These are phyloP conservation scores for Halteria grandinella DNA, from an alignment of 73 alveolate species.

Conservation along the genomic window DNA sequence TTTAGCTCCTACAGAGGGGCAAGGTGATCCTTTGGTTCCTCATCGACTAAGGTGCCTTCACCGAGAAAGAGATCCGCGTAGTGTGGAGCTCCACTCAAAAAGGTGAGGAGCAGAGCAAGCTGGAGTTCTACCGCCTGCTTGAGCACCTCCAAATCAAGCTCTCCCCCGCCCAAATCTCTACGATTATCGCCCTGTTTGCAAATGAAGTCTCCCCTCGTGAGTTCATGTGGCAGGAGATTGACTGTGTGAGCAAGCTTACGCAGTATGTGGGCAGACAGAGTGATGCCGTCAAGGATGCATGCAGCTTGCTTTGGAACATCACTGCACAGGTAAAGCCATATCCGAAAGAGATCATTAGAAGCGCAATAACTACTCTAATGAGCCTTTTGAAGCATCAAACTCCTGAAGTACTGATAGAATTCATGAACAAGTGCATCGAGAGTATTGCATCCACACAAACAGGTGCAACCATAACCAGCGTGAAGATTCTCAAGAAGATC, in stretches of 20 bases:
- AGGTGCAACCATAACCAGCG: slow-evolving; percentile 6
- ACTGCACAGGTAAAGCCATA: slow-evolving; percentile 43
- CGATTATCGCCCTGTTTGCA: slow-evolving; percentile 57
- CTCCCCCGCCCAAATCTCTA: slow-evolving; percentile 48
- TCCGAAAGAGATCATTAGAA: slow-evolving; percentile 21
- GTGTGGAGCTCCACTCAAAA: slow-evolving; percentile 74
- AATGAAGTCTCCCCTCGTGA: slow-evolving; percentile 63
- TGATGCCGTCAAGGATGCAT: slow-evolving; percentile 23
- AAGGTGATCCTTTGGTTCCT: slow-evolving; percentile 72
- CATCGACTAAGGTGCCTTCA: slow-evolving; percentile 57
- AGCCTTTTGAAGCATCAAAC: slow-evolving; percentile 45
- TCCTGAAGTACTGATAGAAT: background rate
- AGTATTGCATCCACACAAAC: slow-evolving; percentile 4
- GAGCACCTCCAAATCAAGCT: slow-evolving; percentile 42
- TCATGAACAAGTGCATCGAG: slow-evolving; percentile 9
- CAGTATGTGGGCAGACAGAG: slow-evolving; percentile 25
- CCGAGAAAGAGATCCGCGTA: slow-evolving; percentile 57
- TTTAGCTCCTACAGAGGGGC: slow-evolving; percentile 71
- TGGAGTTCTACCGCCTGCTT: slow-evolving; percentile 74
- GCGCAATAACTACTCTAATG: slow-evolving; percentile 23
- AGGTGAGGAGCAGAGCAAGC: slow-evolving; percentile 68
- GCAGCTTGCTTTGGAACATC: slow-evolving; percentile 43
- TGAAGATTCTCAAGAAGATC: slow-evolving; percentile 29
- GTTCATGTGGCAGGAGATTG: slow-evolving; percentile 67
- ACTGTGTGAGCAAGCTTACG: slow-evolving; percentile 67